Base-by-base conservation (phyloP, 306 rosid genomes). In the Luffa acutangula region DNA sequence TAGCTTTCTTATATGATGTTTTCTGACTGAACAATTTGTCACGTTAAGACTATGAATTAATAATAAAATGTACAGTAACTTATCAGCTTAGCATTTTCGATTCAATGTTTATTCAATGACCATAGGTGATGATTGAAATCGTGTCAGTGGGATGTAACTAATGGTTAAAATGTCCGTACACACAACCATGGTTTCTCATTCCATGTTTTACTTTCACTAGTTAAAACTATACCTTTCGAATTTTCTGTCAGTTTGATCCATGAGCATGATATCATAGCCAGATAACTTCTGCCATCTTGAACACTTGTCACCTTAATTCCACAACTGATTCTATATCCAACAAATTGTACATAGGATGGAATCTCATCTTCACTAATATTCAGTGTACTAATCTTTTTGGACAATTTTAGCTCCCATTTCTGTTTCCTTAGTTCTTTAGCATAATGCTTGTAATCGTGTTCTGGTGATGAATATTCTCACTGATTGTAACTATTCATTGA, bases 121-220 rank as follows among this genome's bases (percentile, higher is more conserved):
- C 21, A 31, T 13, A 10, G 34, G 56, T 48, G 58, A 25, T 46
- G 42, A 72, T 45, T 71, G 37, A 49, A 71, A 42, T 43, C 58
- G 78, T 31, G 78, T 73, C 60, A 31, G 78, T 51, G n/a, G 75
- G 78, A 73, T 69, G 75, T 39, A 10, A 73, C 37, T 70, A 12
- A 70, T 4, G 76, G 57, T 21, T 25, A 46, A 72, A 25, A 48
- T 72, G 43, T 31, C 59, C 25, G 13, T 49, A 7, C 43, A 45
- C 4, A 0, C 58, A 72, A 45, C 58, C 77, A 0, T 71, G 52
- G 39, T 71, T 71, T 71, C 41, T 52, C n/a, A 12, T 66, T 41
- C 74, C 74, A 66, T 39, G 49, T 58, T 21, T 10, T n/a, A n/a
- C 33, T 20, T 17, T 18, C 31, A 67, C 75, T 20, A 41, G 74